Evolutionary conservation across 805 yeast genomes (phyloP).

Genomic region (Pichia rugopelliculosa): DNA sequence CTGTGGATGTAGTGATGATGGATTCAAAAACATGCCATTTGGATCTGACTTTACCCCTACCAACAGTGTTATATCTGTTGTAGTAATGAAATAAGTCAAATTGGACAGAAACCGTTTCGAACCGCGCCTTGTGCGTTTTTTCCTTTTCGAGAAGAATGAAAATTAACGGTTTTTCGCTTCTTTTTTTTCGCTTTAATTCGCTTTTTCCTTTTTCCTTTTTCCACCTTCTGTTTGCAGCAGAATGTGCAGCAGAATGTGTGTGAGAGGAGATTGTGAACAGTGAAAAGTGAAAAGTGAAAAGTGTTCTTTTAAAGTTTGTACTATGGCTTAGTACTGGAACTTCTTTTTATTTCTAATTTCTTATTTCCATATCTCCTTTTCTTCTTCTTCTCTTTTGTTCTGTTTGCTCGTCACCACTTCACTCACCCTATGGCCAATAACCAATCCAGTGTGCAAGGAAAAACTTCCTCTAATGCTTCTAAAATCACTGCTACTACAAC

Average conservation of each 20-base stretch:
- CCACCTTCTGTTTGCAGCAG: too few relatives aligned
- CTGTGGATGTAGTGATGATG: constrained; percentile 32
- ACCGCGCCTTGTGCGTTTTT: background rate
- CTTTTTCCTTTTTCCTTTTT: background rate
- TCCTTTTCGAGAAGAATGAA: too few relatives aligned
- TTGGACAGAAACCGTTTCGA: background rate
- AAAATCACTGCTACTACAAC: background rate
- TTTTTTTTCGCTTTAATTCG: too few relatives aligned
- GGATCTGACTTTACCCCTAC: background rate
- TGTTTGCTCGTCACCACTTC: background rate
- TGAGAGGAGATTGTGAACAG: too few relatives aligned
- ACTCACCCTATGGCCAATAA: background rate
- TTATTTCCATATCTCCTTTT: too few relatives aligned
- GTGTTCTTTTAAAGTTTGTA: too few relatives aligned
- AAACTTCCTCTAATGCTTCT: background rate
- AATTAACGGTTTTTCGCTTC: too few relatives aligned
- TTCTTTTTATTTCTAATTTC: too few relatives aligned
- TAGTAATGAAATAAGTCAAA: background rate
- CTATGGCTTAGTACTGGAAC: too few relatives aligned
- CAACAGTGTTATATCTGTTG: background rate
- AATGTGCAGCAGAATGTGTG: too few relatives aligned
- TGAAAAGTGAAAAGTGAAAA: background rate
- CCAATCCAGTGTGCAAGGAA: background rate
- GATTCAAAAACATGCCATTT: constrained; percentile 28
- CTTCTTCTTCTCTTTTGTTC: background rate